A percentile compares a stretch with the other conserved stretches of the same genome.
phyloP scores from a whole-genome alignment of 106 monocot species.

The Alisma plantagoaquatica region DNA sequence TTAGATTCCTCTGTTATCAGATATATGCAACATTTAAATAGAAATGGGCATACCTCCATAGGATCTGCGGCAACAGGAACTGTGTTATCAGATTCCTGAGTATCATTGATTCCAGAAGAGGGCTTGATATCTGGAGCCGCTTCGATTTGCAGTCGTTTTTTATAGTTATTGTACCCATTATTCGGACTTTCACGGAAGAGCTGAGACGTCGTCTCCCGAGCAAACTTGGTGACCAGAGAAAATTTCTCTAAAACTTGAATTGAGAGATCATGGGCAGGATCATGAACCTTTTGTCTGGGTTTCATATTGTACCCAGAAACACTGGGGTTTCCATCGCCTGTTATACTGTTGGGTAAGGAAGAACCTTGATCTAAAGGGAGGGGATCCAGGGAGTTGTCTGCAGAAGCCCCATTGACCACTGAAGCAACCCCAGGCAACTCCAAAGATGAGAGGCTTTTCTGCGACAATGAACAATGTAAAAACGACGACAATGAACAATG shows the following conservation, averaged over 20 bases:
- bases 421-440: slow-evolving; percentile 62
- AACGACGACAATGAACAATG: neutral
- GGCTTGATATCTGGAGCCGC: slow-evolving; percentile 1
- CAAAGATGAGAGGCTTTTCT: slow-evolving; percentile 90
- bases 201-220: slow-evolving; percentile 90
- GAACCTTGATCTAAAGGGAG: slow-evolving; percentile 44
- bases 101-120: slow-evolving; percentile 15
- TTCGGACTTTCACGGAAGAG: slow-evolving; percentile 68
- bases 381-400: slow-evolving; percentile 24
- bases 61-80: slow-evolving; percentile 32
- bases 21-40: no score
- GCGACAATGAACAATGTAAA: slow-evolving; percentile 5
- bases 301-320: slow-evolving; percentile 38
- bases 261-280: slow-evolving; percentile 82
- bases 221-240: slow-evolving; percentile 95
- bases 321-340: slow-evolving; percentile 21
- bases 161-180: slow-evolving; percentile 30
- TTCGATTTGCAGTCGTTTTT: slow-evolving; percentile 29
- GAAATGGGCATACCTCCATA: slow-evolving; percentile 71
- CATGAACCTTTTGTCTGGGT: slow-evolving; percentile 55
- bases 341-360: slow-evolving; percentile 14
- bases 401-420: slow-evolving; percentile 42
- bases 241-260: slow-evolving; percentile 98
- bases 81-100: slow-evolving; percentile 10
- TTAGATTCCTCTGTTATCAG: no score